Conservation (phyloP, 2,329 filamentous ascomycete genomes). For the Trichoderma breve region DNA sequence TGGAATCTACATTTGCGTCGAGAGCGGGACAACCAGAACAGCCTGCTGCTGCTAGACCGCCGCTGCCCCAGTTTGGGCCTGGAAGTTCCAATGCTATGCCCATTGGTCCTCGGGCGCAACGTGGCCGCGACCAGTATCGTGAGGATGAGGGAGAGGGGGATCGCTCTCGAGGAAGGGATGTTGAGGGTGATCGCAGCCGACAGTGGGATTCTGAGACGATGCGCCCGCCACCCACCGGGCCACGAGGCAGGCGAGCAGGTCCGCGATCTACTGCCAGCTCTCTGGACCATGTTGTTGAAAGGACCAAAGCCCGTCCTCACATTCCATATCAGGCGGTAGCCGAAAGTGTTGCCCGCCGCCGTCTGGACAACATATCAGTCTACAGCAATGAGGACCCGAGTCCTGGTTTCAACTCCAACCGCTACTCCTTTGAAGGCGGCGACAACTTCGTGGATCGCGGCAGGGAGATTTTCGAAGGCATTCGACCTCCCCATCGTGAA, state of each 20-base stretch:
- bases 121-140: constrained; percentile 17
- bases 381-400: constrained; percentile 45
- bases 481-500: constrained; percentile 56
- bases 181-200: constrained; percentile 13
- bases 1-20: constrained; percentile 39
- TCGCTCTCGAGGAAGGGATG: neutral
- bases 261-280: constrained; percentile 26
- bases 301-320: constrained; percentile 43
- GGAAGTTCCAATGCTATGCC: constrained; percentile 37
- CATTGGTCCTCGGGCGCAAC: constrained; percentile 36
- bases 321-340: constrained; percentile 58
- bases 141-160: constrained; percentile 15
- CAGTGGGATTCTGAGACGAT: constrained; percentile 1
- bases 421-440: constrained; percentile 70
- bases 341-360: constrained; percentile 60
- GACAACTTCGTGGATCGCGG: constrained; percentile 69
- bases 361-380: constrained; percentile 57
- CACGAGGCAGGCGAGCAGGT: constrained; percentile 38
- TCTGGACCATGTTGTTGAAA: constrained; percentile 27
- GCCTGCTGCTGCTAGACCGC: constrained; percentile 9
- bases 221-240: constrained; percentile 35
- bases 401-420: constrained; percentile 53
- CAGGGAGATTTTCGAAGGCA: constrained; percentile 65
- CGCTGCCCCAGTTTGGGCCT: constrained; percentile 22
- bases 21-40: constrained; percentile 22